Base-by-base conservation (phyloP, 768 basidiomycete species). In the Hysterangium stoloniferum region DNA sequence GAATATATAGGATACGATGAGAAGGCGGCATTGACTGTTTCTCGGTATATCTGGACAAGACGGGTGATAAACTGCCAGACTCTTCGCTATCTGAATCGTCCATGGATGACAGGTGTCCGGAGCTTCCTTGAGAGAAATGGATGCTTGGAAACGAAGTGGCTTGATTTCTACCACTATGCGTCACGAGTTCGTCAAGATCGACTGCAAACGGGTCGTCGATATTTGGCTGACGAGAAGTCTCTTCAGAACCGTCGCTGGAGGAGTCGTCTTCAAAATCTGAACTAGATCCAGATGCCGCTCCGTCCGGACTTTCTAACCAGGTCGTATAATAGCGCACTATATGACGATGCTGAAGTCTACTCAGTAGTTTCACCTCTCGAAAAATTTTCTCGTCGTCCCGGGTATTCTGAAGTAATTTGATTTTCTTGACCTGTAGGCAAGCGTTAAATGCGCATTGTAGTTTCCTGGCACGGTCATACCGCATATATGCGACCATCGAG, bases 251-350 rank as follows among this genome's bases (percentile, higher is more conserved):
- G 32, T 42, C 17, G 24, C 57, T 55, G 33, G 53, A 54, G 15
- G 24, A 59, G 57, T 37, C 53, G 55, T n/a, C n/a, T 12, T 54
- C 55, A 28, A 20, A 24, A 27, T 57, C 48, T n/a, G 69, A 70
- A 15, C 66, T 59, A 19, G 79, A 78, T 6, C 82, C 77, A 1
- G 79, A 77, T 13, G 77, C 84, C 66, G 67, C 61, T 1, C 71
- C 66, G 51, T 85, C 84, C 8, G 73, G 69, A 0, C 74, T 78
- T 61, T 92, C 88, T n/a, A 92, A 76, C 90, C 89, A 91, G 4
- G 87, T 88, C 2, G 88, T 90, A 64, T 82, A 91, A 63, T 94
- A 96, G 35, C 92, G 79, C 17, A 96, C 94, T 58, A 97, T 86
- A 66, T 84, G 88, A 6, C 85, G 82, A 63, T 97, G 93, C 34